phyloP scores from a whole-genome alignment of 2,329 filamentous ascomycete species.

The Diaporthe vexans region DNA sequence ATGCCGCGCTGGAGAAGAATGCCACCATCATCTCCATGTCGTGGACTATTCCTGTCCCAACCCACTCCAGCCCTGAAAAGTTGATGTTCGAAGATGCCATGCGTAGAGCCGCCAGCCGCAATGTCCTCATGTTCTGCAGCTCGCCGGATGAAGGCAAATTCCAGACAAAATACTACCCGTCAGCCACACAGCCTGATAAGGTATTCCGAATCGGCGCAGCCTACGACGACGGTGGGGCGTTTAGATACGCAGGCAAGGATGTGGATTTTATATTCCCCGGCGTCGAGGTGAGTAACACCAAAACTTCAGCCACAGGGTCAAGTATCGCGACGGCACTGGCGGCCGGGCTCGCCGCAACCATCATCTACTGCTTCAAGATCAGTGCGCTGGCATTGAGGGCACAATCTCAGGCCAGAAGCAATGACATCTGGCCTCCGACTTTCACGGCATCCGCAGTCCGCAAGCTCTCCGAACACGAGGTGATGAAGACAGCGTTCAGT shows the following conservation, averaged over 20 bases:
- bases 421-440: too few relatives aligned
- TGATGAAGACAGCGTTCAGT: too few relatives aligned
- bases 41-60: too few relatives aligned
- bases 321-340: not conserved
- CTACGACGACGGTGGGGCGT: not conserved
- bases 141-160: not conserved
- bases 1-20: not conserved
- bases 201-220: conserved; percentile 7
- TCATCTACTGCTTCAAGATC: conserved; percentile 19
- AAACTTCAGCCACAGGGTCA: not conserved
- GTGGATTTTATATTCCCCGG: conserved; percentile 7
- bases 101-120: rapidly evolving
- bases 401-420: too few relatives aligned
- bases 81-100: not conserved
- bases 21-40: conserved; percentile 18
- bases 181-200: not conserved
- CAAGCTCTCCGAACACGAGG: too few relatives aligned
- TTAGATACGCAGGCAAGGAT: rapidly evolving
- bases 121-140: conserved; percentile 13
- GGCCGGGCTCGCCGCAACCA: not conserved
- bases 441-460: too few relatives aligned
- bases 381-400: not conserved
- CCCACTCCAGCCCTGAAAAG: too few relatives aligned
- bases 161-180: too few relatives aligned
- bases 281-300: not conserved